Base-by-base conservation (phyloP, 495 filamentous ascomycete genomes). In the Xylaria bambusicola region DNA sequence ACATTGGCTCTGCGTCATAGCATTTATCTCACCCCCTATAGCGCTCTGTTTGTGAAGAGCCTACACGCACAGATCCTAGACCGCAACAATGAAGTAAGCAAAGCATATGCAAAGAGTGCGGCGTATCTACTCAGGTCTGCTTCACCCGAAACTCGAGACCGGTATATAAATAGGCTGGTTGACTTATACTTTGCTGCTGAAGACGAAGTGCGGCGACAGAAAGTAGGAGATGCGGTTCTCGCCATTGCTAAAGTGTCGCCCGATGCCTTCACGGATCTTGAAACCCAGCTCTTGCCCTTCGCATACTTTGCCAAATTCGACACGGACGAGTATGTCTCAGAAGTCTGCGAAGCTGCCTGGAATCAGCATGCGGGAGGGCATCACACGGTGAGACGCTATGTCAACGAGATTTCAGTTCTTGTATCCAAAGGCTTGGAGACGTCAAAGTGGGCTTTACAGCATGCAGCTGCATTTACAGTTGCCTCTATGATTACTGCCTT, bases 221-320 rank as follows among this genome's bases (percentile, higher is more conserved):
- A 93, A 56, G 77, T 93, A 21, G 91, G 86, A 13, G 92, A 97
- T 64, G 85, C 90, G 18, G 71, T 95, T 8, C 80, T 91, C 47
- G 86, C 91, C 6, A 75, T 94, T 2, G 88, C 91, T 18, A 97
- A 97, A 72, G 76, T 91, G 60, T 91, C 94, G 2, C 88, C 91
- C 21, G 94, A 98, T 68, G 85, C 90, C 20, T 97, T 97, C 71
- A 88, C 84, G 59, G 80, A 86, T 6, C 76, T 97, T 38, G 88
- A 93, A 47, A 74, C 84, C 0, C 81, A 83, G 2, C 82, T 92
- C 2, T 73, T 97, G 18, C 94, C 94, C 0, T 92, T 98, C 63
- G 83, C 93, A 6, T 98, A 94, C 66, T 76, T 97, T 9, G 90
- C 83, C 15, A 92, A 92, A 65, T 87, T 96, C 69, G 93, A 97